Conservation (phyloP, 129 eudicot genomes). For the Tanacetum coccineum region DNA sequence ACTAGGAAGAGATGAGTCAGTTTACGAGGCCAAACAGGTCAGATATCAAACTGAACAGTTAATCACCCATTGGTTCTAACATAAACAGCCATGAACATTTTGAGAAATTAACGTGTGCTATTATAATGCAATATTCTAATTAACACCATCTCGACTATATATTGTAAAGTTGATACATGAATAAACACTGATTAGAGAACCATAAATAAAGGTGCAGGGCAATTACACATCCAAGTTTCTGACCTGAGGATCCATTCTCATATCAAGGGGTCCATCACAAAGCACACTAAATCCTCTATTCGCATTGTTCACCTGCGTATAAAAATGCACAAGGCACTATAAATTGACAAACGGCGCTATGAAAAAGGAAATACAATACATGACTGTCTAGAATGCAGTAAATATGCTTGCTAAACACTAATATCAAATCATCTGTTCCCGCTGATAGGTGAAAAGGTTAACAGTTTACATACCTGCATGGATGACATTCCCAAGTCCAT, state of each 20-base stretch:
- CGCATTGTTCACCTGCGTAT: conserved; percentile 76
- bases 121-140: not conserved
- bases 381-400: not conserved
- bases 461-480: conserved; percentile 67
- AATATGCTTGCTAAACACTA: conserved; percentile 4
- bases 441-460: not conserved
- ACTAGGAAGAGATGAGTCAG: not conserved
- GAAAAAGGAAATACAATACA: not conserved
- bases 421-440: not conserved
- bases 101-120: not conserved
- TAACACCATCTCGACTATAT: not conserved
- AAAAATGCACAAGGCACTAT: not conserved
- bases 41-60: not conserved
- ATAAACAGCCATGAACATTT: not conserved
- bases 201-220: not conserved
- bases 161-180: not conserved
- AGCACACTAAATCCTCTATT: conserved; percentile 91
- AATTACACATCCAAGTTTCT: conserved; percentile 13
- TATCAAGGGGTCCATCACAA: conserved; percentile 89
- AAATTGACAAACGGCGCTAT: not conserved
- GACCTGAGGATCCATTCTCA: conserved; percentile 98
- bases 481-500: conserved; percentile 99
- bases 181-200: not conserved
- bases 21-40: not conserved
- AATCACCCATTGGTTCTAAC: not conserved